Base-by-base conservation (phyloP, 768 basidiomycete species). In the Amanita polypyramis region DNA sequence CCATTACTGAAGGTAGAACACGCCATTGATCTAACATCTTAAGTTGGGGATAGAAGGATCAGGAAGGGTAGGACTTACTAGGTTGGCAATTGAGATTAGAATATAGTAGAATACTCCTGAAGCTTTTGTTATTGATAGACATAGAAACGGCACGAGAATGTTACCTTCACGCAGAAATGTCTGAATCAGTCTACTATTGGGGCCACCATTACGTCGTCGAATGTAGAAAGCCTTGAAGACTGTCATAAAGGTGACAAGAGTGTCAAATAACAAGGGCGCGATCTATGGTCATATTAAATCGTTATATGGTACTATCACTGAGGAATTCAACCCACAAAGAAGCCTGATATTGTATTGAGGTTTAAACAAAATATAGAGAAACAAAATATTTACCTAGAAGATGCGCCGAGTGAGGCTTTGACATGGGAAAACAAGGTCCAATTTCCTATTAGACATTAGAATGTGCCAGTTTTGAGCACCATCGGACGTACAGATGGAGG, bases 41-140 rank as follows among this genome's bases (percentile, higher is more conserved):
- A 51, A 21, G 23, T 23, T 42, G 49, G 42, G 4, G 42, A 27
- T 35, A 12, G 8, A 38, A 20, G 34, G 33, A 42, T 21, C 35
- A 36, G 20, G 9, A 39, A 25, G 12, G 25, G n/a, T 37, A 36
- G 32, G 23, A 53, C 67, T 49, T 40, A 73, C 73, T 69, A 90
- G 66, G 66, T 90, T 90, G 41, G 86, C 86, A 43, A 88, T 78
- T n/a, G 86, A 88, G 59, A 90, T 89, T 54, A 90, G 63, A 51
- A 90, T 73, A 58, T 87, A 90, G 58, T 89, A 90, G 62, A 88
- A 89, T 52, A 89, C 79, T 52, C 86, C 84, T 82, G 55, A 34
- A 11, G 15, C 55, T 27, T n/a, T 41, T 21, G 21, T 35, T 25
- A 45, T 9, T 20, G 35, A 36, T 40, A 41, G 41, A 45, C 23